Conservation (phyloP, 2,329 filamentous ascomycete genomes). For the Bipolaris oryzae region DNA sequence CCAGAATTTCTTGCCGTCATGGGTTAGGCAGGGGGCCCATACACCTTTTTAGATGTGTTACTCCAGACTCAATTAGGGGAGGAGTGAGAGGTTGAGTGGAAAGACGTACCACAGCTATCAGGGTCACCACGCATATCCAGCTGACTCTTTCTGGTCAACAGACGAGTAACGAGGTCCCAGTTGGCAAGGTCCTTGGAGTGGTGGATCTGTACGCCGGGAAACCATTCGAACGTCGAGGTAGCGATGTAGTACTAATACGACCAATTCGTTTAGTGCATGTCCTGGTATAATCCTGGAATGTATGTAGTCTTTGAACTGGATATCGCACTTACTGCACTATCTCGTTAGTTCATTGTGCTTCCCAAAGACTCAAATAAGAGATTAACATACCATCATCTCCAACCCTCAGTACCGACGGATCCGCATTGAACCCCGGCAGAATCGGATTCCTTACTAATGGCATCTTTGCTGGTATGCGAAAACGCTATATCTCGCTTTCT, state of each 20-base stretch:
- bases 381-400: slow-evolving; percentile 44
- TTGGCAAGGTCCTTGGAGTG: slow-evolving; percentile 60
- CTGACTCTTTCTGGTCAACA: slow-evolving; percentile 58
- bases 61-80: background rate
- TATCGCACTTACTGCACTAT: background rate
- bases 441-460: slow-evolving; percentile 57
- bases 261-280: background rate
- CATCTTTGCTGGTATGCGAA: slow-evolving; percentile 23
- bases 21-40: slow-evolving; percentile 69
- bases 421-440: slow-evolving; percentile 66
- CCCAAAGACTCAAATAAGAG: background rate
- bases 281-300: background rate
- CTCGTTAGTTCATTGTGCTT: background rate
- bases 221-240: slow-evolving; percentile 68
- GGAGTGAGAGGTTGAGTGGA: background rate
- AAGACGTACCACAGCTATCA: slow-evolving; percentile 54
- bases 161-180: slow-evolving; percentile 61
- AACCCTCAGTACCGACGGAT: slow-evolving; percentile 62
- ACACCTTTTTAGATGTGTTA: slow-evolving; percentile 40
- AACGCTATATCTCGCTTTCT: background rate
- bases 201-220: slow-evolving; percentile 62
- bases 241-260: slow-evolving; percentile 59
- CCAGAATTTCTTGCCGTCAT: slow-evolving; percentile 66
- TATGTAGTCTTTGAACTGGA: background rate
- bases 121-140: slow-evolving; percentile 60